Base-by-base conservation (phyloP, 345 rosid species). In the Moricandia moricandioides region DNA sequence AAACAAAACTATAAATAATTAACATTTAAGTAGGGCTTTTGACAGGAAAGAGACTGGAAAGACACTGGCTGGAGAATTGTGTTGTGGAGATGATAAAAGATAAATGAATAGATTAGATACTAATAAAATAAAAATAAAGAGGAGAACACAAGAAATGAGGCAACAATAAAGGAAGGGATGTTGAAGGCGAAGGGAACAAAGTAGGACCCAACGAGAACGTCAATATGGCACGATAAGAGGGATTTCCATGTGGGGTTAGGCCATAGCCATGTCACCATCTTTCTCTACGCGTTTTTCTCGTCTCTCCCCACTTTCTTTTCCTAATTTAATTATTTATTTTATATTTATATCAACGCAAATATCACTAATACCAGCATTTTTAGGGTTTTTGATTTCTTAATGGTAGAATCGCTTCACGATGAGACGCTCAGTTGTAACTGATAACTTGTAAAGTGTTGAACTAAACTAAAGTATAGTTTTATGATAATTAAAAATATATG, bases 231-330 rank as follows among this genome's bases (percentile, higher is more conserved):
- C 37, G 77, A 80, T 78, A 55, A 35, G 77, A 70, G 92, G 88
- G 75, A 11, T 7, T 77, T 80, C 79, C 92, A 88, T 87, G 91
- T 88, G 91, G 89, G 89, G 94, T 82, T 85, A 65, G 86, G 86
- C 75, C 85, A 79, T 76, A 70, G 88, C 90, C 92, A 84, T 80
- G 85, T 85, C 86, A 84, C 34, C 26, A 40, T 67, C 37, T 47
- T 14, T 47, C 31, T 54, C 26, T 61, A 76, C 79, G 79, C 74
- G 74, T 76, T 68, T 21, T 21, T 69, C 57, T 16, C 16, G 51
- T 67, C 27, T 60, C 39, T 59, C 54, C 43, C 43, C 12, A 63
- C 55, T 62, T 62, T 35, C 4, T 62, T 35, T 54, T 10, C 13
- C 14, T 55, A 30, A 54, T 35, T 63, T 9, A n/a, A 35, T 21